Evolutionary conservation across 106 monocot genomes (phyloP).

Genomic region (Alisma plantagoaquatica): DNA sequence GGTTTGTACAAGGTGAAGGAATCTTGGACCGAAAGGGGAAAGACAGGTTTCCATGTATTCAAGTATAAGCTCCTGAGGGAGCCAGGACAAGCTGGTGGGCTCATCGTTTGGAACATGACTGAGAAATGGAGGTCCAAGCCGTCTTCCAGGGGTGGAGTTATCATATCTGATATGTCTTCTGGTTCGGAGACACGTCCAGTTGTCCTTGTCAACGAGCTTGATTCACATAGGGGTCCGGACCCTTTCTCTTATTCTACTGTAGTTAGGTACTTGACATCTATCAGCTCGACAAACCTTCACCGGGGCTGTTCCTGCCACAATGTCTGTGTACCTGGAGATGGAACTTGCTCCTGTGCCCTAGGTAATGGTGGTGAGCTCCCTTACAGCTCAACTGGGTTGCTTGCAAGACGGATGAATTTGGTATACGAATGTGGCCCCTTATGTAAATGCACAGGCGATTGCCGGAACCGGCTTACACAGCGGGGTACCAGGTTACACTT

Average conservation of each 20-base stretch:
- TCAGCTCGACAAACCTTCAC: conserved; percentile 21
- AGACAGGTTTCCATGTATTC: conserved; percentile 58
- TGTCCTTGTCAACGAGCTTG: conserved; percentile 71
- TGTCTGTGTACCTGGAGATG: conserved; percentile 58
- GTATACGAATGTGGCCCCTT: conserved; percentile 52
- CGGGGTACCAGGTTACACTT: conserved; percentile 51
- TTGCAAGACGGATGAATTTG: conserved; percentile 46
- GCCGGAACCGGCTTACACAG: conserved; percentile 55
- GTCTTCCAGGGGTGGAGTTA: conserved; percentile 32
- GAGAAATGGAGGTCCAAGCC: conserved; percentile 60
- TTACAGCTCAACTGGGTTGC: conserved; percentile 53
- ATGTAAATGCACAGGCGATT: conserved; percentile 46
- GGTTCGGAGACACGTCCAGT: conserved; percentile 55
- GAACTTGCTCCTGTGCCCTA: conserved; percentile 41
- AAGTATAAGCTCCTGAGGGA: conserved; percentile 65
- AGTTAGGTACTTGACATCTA: conserved; percentile 19
- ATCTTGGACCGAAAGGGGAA: conserved; percentile 60
- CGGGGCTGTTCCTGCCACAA: conserved; percentile 39
- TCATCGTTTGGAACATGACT: conserved; percentile 49
- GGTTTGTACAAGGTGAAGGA: conserved; percentile 56
- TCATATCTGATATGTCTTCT: conserved; percentile 52
- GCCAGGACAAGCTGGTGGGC: conserved; percentile 56
- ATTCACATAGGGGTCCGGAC: conserved; percentile 38
- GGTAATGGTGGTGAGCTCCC: conserved; percentile 56
- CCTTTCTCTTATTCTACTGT: conserved; percentile 48